phyloP scores from a whole-genome alignment of 2,329 filamentous ascomycete genomes.

The Aspergillus arachidicola region DNA sequence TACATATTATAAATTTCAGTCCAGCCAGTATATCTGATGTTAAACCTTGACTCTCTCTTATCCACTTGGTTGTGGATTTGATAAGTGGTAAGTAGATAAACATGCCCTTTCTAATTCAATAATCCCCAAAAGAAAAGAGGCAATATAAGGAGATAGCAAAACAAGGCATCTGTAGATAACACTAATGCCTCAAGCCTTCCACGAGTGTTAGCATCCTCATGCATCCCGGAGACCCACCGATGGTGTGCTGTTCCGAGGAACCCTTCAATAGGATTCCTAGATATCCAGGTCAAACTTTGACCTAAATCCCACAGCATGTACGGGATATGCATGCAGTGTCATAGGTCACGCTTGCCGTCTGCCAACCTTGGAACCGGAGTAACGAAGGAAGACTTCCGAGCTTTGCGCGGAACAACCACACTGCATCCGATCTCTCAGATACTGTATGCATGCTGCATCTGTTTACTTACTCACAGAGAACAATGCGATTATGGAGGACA shows the following conservation, averaged over 20 bases:
- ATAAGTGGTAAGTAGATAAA: too few species aligned
- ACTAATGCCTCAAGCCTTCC: constrained; percentile 1
- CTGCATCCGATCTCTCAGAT: background rate
- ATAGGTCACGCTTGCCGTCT: constrained; percentile 6
- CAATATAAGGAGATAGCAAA: background rate
- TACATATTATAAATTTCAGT: too few species aligned
- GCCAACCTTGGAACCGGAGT: background rate
- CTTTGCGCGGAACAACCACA: background rate
- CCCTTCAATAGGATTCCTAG: background rate
- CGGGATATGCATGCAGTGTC: constrained; percentile 4
- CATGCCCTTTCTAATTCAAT: background rate
- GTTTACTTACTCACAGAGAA: background rate
- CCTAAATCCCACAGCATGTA: background rate
- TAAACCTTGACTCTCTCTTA: too few species aligned
- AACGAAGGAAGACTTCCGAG: background rate
- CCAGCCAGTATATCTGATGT: too few species aligned
- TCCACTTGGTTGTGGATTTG: too few species aligned
- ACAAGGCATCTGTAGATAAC: background rate
- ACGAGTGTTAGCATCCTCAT: constrained; percentile 15
- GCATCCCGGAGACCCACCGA: constrained; percentile 9
- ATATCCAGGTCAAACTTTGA: background rate
- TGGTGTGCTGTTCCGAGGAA: constrained; percentile 2
- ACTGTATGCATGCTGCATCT: background rate
- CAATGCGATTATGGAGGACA: constrained; percentile 1
- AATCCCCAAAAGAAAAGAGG: background rate